Evolutionary conservation across 441 rosid species (phyloP).

Genomic region (Pelargonium myrrhifolium): DNA sequence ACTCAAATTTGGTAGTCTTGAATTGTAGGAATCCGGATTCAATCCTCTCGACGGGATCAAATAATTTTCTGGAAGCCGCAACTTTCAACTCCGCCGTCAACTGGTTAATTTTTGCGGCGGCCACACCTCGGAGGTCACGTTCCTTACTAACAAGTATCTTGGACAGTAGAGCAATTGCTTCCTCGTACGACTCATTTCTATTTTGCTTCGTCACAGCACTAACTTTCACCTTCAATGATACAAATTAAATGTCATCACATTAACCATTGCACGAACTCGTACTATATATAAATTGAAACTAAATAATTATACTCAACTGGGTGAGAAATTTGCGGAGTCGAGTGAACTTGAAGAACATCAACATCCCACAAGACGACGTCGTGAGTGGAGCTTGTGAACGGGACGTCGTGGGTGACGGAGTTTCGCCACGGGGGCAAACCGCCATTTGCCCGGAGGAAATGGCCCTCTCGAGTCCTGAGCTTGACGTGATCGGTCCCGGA

Average conservation of each 20-base stretch:
- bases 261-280: too few species aligned
- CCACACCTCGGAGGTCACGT: constrained; percentile 49
- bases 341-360: constrained; percentile 53
- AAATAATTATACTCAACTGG: not conserved
- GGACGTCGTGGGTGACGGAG: constrained; percentile 80
- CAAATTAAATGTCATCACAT: too few species aligned
- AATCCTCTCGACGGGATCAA: constrained; percentile 46
- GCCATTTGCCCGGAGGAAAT: constrained; percentile 77
- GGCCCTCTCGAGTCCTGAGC: constrained; percentile 62
- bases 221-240: too few species aligned
- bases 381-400: constrained; percentile 67
- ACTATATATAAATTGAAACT: too few species aligned
- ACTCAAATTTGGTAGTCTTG: constrained; percentile 25
- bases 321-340: not conserved
- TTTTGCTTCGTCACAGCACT: not conserved
- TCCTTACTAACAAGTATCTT: not conserved
- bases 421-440: constrained; percentile 92
- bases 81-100: constrained; percentile 64
- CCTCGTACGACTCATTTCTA: not conserved
- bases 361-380: constrained; percentile 77
- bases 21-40: constrained; percentile 64
- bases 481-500: constrained; percentile 34
- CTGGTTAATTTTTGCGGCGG: constrained; percentile 73
- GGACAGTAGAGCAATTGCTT: not conserved
- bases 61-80: constrained; percentile 29